A percentile compares a stretch with the other conserved stretches of the same genome.
phyloP scores from a whole-genome alignment of 768 basidiomycete genomes.

The Trametes maxima region DNA sequence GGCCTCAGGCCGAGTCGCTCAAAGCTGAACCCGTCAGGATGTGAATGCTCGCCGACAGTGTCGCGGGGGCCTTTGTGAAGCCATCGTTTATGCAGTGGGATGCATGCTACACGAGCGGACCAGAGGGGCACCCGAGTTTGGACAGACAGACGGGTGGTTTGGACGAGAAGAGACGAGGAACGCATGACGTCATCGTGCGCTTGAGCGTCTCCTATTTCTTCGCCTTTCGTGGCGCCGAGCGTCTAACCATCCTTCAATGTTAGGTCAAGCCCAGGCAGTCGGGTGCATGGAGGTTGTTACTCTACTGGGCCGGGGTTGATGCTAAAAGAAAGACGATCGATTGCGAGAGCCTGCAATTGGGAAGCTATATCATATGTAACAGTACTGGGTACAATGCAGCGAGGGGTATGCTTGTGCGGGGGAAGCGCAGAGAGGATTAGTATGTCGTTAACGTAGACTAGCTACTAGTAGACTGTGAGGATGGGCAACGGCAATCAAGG shows the following conservation, averaged over 20 bases:
- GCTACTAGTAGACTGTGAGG: constrained; percentile 17
- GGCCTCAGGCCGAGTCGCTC: constrained; percentile 55
- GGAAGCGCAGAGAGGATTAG: constrained; percentile 14
- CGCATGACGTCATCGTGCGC: constrained; percentile 15
- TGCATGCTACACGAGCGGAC: not conserved
- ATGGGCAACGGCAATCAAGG: constrained; percentile 22
- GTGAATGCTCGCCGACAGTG: constrained; percentile 9
- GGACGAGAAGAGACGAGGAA: constrained; percentile 15
- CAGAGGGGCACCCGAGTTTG: constrained; percentile 1
- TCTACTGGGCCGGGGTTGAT: not conserved
- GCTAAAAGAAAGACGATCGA: not conserved
- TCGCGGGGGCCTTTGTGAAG: constrained; percentile 16
- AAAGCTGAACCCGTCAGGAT: constrained; percentile 38
- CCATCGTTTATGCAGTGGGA: not conserved
- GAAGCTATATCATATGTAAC: constrained; percentile 9
- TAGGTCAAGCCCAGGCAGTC: not conserved
- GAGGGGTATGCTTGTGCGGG: constrained; percentile 17
- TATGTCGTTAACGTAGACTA: constrained; percentile 8
- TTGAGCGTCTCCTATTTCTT: not conserved
- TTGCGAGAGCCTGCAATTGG: not conserved
- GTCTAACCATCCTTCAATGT: not conserved
- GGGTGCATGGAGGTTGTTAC: not conserved
- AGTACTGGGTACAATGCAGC: constrained; percentile 18
- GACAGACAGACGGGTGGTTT: not conserved
- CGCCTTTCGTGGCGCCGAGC: not conserved